Evolutionary conservation across 805 yeast species (phyloP).

Genomic region (Jamesozyma rosinii): DNA sequence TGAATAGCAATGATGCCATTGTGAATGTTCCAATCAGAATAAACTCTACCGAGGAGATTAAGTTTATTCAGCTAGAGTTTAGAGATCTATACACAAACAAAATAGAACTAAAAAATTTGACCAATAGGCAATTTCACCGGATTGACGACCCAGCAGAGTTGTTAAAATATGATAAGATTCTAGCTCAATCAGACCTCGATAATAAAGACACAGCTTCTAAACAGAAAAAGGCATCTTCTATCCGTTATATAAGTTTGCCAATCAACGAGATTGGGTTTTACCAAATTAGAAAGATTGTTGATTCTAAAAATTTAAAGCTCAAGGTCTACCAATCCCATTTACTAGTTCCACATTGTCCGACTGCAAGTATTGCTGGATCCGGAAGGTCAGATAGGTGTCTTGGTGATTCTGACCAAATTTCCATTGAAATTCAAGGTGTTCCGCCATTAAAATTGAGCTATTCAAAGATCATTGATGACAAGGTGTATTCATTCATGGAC

Average conservation of each 20-base stretch:
- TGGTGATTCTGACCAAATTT: conserved; percentile 45
- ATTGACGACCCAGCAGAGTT: conserved; percentile 16
- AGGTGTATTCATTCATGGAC: conserved; percentile 27
- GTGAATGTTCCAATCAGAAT: conserved; percentile 56
- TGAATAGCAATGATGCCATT: conserved; percentile 4
- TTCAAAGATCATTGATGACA: conserved; percentile 37
- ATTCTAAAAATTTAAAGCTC: conserved; percentile 51
- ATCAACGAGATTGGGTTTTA: conserved; percentile 68
- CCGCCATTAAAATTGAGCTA: conserved; percentile 63
- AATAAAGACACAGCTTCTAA: background rate
- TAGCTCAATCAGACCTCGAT: conserved; percentile 8
- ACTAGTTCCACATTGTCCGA: conserved; percentile 69
- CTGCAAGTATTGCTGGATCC: conserved; percentile 42
- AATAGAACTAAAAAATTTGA: conserved; percentile 41
- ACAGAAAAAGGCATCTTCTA: conserved; percentile 17
- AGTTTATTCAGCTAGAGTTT: conserved; percentile 53
- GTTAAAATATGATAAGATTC: conserved; percentile 13
- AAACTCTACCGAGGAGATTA: conserved; percentile 70
- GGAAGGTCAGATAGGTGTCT: conserved; percentile 49
- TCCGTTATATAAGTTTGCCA: conserved; percentile 58
- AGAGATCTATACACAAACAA: conserved; percentile 47
- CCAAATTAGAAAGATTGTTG: conserved; percentile 56
- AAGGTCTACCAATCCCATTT: conserved; percentile 54
- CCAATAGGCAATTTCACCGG: conserved; percentile 46
- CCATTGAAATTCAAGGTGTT: conserved; percentile 58